A percentile compares a stretch with the other conserved stretches of the same genome.
Evolutionary conservation across 768 basidiomycete genomes (phyloP).

Genomic region (Serendipita vermifera): DNA sequence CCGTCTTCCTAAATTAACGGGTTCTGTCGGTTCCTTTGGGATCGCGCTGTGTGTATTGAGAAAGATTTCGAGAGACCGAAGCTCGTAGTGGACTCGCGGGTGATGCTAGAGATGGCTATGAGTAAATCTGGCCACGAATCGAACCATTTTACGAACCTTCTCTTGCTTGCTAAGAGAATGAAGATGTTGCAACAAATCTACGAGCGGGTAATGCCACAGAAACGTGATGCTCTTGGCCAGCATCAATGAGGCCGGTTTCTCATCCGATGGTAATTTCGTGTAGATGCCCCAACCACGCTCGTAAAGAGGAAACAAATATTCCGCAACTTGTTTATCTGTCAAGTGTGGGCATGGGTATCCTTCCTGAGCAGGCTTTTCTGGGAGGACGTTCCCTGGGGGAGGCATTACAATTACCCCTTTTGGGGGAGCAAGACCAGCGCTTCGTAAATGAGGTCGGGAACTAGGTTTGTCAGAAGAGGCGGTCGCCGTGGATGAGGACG

Average conservation of each 20-base stretch:
- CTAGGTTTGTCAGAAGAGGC: too few species aligned
- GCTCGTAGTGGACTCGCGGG: constrained; percentile 8
- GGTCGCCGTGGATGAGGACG: too few species aligned
- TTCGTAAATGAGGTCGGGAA: too few species aligned
- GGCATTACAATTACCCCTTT: neutral
- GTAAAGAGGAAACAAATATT: constrained; percentile 29
- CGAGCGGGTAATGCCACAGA: constrained; percentile 15
- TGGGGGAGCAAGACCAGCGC: too few species aligned
- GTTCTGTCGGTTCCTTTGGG: constrained; percentile 1
- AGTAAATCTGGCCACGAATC: neutral
- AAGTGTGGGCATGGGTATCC: constrained; percentile 28
- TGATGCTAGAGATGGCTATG: neutral
- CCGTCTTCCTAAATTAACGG: neutral
- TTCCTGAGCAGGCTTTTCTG: constrained; percentile 19
- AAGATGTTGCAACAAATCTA: neutral
- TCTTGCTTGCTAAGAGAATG: constrained; percentile 1
- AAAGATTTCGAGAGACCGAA: constrained; percentile 5
- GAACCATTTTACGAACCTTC: neutral
- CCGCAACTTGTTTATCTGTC: constrained; percentile 22
- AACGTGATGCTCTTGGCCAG: constrained; percentile 9
- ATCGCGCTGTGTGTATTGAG: constrained; percentile 14
- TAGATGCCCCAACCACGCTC: constrained; percentile 19
- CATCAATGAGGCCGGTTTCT: constrained; percentile 18
- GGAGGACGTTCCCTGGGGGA: neutral
- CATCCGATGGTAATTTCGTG: neutral